Evolutionary conservation across 2,329 filamentous ascomycete species (phyloP), one percentile per base, ranked within the genome.

Genomic region (Cladosporium sp.): DNA sequence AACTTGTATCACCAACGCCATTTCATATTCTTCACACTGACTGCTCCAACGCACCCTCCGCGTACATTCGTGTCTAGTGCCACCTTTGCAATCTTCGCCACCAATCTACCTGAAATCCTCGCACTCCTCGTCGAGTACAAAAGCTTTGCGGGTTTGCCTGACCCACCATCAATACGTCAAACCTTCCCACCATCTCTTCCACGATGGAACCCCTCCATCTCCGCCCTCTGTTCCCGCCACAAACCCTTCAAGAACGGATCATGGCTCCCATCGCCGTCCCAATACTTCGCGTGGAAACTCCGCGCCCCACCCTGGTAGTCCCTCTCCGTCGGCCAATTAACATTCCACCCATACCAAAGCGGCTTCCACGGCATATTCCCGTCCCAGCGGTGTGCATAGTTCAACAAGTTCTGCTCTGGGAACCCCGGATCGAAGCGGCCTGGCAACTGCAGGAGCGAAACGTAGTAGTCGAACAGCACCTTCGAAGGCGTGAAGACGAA

Each of bases 341-440:
- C 66, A 50, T 69, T 69, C 67, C 68, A 71, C 2, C 61, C 61
- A 51, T 68, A 63, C 56, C 65, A 65, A 18, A 71, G 49, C 43
- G 62, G 63, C 49, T 59, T 62, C 68, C 67, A 71, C 1, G 69
- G 69, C 69, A 72, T 71, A 15, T 67, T 66, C 0, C 69, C 68
- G 2, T 66, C 64, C 9, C 57, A 53, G 2, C 66, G 56, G 51
- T 71, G 67, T 27, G 67, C 69, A 42, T 71, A 68, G 40, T 71
- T 71, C 38, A 71, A 51, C 43, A 72, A 48, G 51, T 66, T 65
- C 60, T 72, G 67, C 56, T 71, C 69, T 16, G 63, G 64, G 20
- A 66, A 63, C 1, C 53, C 46, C 1, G 64, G 59, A 12, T 65
- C 57, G 52, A 70, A 69, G 7, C 63, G 60, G n/a, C 61, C 64